phyloP scores from a whole-genome alignment of 2,329 filamentous ascomycete species.

The Tympanopsis confertula region DNA sequence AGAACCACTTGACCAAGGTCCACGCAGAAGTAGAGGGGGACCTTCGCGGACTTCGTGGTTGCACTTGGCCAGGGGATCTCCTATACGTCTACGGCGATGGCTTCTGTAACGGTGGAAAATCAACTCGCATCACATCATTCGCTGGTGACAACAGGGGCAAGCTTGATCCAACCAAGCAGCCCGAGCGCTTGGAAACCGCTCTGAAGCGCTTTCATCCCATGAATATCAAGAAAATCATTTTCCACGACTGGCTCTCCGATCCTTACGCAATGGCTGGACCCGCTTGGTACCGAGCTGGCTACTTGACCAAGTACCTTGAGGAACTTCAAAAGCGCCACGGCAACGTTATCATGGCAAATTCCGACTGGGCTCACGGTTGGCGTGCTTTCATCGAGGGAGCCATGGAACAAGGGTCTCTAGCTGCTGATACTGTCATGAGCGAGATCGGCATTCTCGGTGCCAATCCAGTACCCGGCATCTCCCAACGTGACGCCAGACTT shows the following conservation, averaged over 20 bases:
- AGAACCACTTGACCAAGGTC: constrained; percentile 9
- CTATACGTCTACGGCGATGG: constrained; percentile 8
- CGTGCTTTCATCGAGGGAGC: constrained; percentile 15
- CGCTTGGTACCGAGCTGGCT: constrained; percentile 8
- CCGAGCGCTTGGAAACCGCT: no score
- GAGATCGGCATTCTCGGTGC: no score
- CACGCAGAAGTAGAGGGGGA: constrained; percentile 9
- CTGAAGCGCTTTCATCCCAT: no score
- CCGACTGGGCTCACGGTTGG: constrained; percentile 15
- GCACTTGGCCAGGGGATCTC: constrained; percentile 6
- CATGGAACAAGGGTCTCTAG: constrained; percentile 10
- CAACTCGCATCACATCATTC: no score
- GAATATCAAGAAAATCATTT: no score
- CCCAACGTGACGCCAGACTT: no score
- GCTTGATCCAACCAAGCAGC: no score
- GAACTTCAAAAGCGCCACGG: constrained; percentile 13
- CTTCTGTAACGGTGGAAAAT: no score
- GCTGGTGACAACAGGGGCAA: no score
- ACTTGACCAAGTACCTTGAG: constrained; percentile 10
- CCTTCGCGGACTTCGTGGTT: constrained; percentile 6
- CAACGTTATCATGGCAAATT: constrained; percentile 11
- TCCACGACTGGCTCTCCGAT: constrained; percentile 14
- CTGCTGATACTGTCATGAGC: constrained; percentile 2
- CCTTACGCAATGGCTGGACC: constrained; percentile 10
- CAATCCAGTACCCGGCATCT: no score